Conservation (phyloP, 805 yeast genomes). For the Priceomyces fermenticarens region DNA sequence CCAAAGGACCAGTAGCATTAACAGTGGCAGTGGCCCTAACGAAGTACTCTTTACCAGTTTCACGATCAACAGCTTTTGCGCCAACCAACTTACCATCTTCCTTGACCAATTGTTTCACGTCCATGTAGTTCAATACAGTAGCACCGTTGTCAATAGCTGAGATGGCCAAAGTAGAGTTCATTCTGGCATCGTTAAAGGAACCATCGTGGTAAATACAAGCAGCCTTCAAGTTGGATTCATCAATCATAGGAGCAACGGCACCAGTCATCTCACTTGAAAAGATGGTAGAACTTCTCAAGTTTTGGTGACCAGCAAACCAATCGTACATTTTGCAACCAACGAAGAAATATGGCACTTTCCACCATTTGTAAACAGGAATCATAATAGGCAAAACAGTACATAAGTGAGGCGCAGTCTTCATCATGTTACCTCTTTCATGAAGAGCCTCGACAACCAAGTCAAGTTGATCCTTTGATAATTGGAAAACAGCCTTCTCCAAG, state of each 20-base stretch:
- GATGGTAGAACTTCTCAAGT: constrained; percentile 74
- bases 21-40: constrained; percentile 73
- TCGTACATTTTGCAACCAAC: constrained; percentile 91
- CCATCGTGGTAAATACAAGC: constrained; percentile 95
- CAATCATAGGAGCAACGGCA: constrained; percentile 83
- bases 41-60: constrained; percentile 58
- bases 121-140: constrained; percentile 81
- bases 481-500: constrained; percentile 91
- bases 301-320: constrained; percentile 85
- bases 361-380: constrained; percentile 94
- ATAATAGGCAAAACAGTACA: constrained; percentile 83
- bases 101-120: constrained; percentile 74
- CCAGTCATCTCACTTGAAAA: constrained; percentile 63
- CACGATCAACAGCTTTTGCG: constrained; percentile 70
- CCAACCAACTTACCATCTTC: constrained; percentile 62
- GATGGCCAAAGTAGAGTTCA: constrained; percentile 81
- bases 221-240: constrained; percentile 74
- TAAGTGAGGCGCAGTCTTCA: constrained; percentile 90
- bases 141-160: constrained; percentile 89
- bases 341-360: constrained; percentile 94
- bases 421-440: constrained; percentile 80
- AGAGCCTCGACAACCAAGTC: constrained; percentile 87
- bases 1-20: constrained; percentile 93
- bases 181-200: constrained; percentile 86
- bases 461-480: constrained; percentile 84